Evolutionary conservation across 208 protist genomes (phyloP), one percentile per base, ranked within the genome.

Genomic region (Crithidia thermophila): DNA sequence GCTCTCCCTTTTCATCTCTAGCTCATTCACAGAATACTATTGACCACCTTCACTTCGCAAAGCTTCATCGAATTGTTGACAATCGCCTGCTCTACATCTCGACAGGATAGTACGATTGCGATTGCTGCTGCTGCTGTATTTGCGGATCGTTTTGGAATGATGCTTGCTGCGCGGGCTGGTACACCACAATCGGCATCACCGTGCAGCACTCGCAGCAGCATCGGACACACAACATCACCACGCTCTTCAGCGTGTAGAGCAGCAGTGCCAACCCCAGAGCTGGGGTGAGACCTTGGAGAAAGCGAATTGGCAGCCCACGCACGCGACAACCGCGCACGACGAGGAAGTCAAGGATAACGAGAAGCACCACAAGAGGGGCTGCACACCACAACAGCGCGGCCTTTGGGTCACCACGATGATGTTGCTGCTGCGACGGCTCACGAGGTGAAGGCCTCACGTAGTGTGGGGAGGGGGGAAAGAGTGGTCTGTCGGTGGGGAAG

Each of bases 321-420:
- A 53, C 43, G 21, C 43, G 43, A 20, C 58, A 64, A 21, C 45
- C 21, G 21, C 33, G 43, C 3, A 64, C 53, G 0, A 53, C 45
- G 40, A 64, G 30, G 14, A 64, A 64, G 33, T 64, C 58, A 42
- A 53, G 43, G 1, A 64, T 21, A 3, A 64, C 58, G 21, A 64
- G n/a, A 13, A 51, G 45, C 6, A 64, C 13, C 4, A 53, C 43
- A 11, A 64, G 43, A 0, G 58, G 58, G 13, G 27, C 51, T n/a
- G 58, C 43, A 33, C 58, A 64, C 58, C 58, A 64, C 11, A 53
- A 33, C 42, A 64, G 58, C 45, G 43, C 45, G 1, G 58, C 58
- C 14, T 52, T 64, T 6, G 58, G 58, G 45, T 53, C n/a, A n/a
- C n/a, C n/a, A n/a, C n/a, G n/a, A n/a, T n/a, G n/a, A n/a, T n/a